phyloP scores from a whole-genome alignment of 2,329 filamentous ascomycete species.

The Alternaria sp. region DNA sequence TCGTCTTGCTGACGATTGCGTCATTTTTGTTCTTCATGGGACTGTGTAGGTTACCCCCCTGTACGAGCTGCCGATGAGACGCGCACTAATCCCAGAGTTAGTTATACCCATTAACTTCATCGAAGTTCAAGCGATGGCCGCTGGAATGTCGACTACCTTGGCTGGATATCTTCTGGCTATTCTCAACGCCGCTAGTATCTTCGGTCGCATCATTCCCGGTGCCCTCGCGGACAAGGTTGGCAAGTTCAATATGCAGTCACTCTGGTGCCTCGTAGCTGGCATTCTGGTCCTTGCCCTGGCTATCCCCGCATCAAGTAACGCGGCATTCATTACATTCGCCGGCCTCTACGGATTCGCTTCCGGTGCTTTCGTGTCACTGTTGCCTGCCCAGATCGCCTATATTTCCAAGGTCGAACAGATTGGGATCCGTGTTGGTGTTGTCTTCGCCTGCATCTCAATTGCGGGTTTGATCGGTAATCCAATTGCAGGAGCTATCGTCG shows the following conservation, averaged over 20 bases:
- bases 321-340: slow-evolving; percentile 55
- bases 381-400: slow-evolving; percentile 52
- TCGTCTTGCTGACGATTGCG: slow-evolving; percentile 51
- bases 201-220: slow-evolving; percentile 64
- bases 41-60: slow-evolving; percentile 51
- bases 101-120: slow-evolving; percentile 61
- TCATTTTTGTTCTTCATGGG: slow-evolving; percentile 66
- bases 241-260: slow-evolving; percentile 56
- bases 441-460: slow-evolving; percentile 53
- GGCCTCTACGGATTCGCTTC: slow-evolving; percentile 60
- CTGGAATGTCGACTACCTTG: slow-evolving; percentile 57
- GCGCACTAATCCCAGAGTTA: neutral
- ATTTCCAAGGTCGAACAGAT: slow-evolving; percentile 56
- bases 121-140: slow-evolving; percentile 52
- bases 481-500: slow-evolving; percentile 55
- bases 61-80: neutral
- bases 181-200: slow-evolving; percentile 56
- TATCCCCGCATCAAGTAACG: slow-evolving; percentile 53
- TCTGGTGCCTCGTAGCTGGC: slow-evolving; percentile 45
- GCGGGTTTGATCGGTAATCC: slow-evolving; percentile 58
- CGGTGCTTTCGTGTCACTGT: slow-evolving; percentile 59
- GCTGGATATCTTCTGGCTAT: slow-evolving; percentile 62
- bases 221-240: slow-evolving; percentile 62
- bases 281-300: slow-evolving; percentile 57
- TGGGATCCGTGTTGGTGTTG: slow-evolving; percentile 64